Percentiles rank a stretch among this genome's conserved stretches.
These are phyloP conservation scores for Salvia miltiorrhiza DNA, from an alignment of 257 asterid species.

Conservation along the genomic window DNA sequence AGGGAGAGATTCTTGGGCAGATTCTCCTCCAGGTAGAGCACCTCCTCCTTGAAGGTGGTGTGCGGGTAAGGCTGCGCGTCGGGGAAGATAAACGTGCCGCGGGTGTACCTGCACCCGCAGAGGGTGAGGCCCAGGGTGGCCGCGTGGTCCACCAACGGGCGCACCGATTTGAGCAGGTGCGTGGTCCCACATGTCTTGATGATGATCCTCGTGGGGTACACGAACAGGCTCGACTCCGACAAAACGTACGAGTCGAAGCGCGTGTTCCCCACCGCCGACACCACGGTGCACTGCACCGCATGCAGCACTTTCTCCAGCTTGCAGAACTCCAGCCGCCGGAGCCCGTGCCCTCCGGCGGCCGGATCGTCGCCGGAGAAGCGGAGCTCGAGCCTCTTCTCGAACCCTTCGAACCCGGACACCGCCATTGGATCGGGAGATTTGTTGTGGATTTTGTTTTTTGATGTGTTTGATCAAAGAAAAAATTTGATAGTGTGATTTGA, in stretches of 20 bases:
- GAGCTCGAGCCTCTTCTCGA: constrained; percentile 84
- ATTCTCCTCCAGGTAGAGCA: constrained; percentile 45
- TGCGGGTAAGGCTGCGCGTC: constrained; percentile 80
- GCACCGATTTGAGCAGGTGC: constrained; percentile 72
- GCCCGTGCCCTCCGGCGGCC: constrained; percentile 40
- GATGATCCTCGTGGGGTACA: constrained; percentile 78
- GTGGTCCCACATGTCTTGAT: constrained; percentile 98
- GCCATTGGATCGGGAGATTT: constrained; percentile 63
- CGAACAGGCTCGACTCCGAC: constrained; percentile 82
- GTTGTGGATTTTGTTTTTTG: too few species aligned
- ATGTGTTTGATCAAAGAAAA: too few species aligned
- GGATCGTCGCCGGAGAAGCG: constrained; percentile 77
- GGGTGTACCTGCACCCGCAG: constrained; percentile 78
- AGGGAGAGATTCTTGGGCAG: constrained; percentile 51
- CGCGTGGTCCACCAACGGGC: constrained; percentile 52
- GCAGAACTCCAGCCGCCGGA: constrained; percentile 58
- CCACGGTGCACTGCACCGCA: constrained; percentile 93
- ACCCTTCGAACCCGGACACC: constrained; percentile 91
- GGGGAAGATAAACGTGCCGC: constrained; percentile 95
- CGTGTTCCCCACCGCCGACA: constrained; percentile 77
- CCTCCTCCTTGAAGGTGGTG: constrained; percentile 69
- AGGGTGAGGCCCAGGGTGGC: constrained; percentile 51
- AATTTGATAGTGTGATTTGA: too few species aligned
- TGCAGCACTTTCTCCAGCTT: constrained; percentile 61
- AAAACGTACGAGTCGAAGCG: constrained; percentile 78